Percentiles rank a stretch among this genome's conserved stretches.
phyloP scores from a whole-genome alignment of 192 early-diverging fungal genomes.

The Coemansia sp. region DNA sequence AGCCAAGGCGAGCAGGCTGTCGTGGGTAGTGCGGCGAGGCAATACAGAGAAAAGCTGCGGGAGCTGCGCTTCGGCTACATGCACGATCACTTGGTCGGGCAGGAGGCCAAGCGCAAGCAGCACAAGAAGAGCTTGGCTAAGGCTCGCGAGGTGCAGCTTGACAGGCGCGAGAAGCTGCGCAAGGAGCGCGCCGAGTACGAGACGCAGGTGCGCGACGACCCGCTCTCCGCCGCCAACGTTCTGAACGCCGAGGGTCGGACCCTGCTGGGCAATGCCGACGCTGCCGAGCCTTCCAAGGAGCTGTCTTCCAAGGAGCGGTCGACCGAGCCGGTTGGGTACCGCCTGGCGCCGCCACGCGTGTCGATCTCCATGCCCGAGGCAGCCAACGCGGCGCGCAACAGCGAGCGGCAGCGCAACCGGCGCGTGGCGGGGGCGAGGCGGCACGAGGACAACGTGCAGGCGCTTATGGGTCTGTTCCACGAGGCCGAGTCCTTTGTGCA shows the following conservation, averaged over 20 bases:
- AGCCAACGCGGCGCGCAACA: constrained; percentile 33
- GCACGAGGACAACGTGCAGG: constrained; percentile 46
- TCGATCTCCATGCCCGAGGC: constrained; percentile 29
- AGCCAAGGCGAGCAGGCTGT: constrained; percentile 11
- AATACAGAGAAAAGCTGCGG: constrained; percentile 36
- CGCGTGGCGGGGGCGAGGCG: constrained; percentile 12
- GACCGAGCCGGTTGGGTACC: constrained; percentile 22
- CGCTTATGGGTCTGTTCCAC: constrained; percentile 52
- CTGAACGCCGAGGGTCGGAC: constrained; percentile 54
- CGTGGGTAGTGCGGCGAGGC: constrained; percentile 16
- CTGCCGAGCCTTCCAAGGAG: not conserved
- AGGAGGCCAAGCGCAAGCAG: constrained; percentile 27
- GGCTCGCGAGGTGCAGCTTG: constrained; percentile 10
- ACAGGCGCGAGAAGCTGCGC: constrained; percentile 24
- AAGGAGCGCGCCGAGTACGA: constrained; percentile 36
- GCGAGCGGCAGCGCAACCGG: constrained; percentile 40
- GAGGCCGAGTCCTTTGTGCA: constrained; percentile 41
- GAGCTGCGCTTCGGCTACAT: constrained; percentile 39
- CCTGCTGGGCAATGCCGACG: constrained; percentile 24
- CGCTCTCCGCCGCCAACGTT: constrained; percentile 55
- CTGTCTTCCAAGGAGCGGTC: not conserved
- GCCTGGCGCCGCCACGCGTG: constrained; percentile 43
- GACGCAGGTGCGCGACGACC: constrained; percentile 37
- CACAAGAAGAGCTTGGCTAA: constrained; percentile 4
- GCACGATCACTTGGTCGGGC: constrained; percentile 16